Conservation (phyloP, 768 basidiomycete species). For the Pilatotrama ljubarskyi region DNA sequence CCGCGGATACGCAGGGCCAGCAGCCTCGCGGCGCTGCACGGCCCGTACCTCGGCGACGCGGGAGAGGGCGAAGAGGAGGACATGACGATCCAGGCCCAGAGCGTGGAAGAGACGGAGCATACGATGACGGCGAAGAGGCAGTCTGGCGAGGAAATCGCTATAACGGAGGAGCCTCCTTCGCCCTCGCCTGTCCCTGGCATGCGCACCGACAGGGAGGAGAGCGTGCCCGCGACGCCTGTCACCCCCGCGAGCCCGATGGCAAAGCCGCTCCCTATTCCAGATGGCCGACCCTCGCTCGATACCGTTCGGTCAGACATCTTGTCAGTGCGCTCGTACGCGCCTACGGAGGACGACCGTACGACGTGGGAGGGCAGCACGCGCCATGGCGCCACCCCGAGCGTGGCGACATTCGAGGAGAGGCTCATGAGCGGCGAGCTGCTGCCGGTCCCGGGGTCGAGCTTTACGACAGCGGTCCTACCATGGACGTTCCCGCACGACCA, state of each 20-base stretch:
- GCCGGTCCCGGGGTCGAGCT: conserved; percentile 28
- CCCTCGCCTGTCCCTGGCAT: not conserved
- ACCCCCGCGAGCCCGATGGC: conserved; percentile 29
- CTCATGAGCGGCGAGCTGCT: conserved; percentile 54
- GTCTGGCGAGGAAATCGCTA: conserved; percentile 5
- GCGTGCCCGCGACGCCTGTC: not conserved
- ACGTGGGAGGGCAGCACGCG: conserved; percentile 57
- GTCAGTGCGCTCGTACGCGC: conserved; percentile 50
- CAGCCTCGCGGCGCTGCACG: conserved; percentile 41
- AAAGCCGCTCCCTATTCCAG: conserved; percentile 34
- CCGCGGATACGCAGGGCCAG: conserved; percentile 35
- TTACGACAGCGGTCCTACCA: conserved; percentile 41
- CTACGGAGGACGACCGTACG: conserved; percentile 56
- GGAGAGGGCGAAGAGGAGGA: conserved; percentile 58
- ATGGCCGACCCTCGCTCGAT: conserved; percentile 29
- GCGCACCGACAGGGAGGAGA: not conserved
- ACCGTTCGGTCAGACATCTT: conserved; percentile 41
- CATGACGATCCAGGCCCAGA: conserved; percentile 55
- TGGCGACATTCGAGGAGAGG: conserved; percentile 49
- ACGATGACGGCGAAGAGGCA: conserved; percentile 15
- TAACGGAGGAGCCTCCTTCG: conserved; percentile 16
- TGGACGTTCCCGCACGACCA: conserved; percentile 79
- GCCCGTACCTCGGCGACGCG: conserved; percentile 35
- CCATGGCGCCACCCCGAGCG: conserved; percentile 28
- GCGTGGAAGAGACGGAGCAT: conserved; percentile 30